Evolutionary conservation across 352 stramenopile species (phyloP).

Genomic region (Globisporangium lucens): DNA sequence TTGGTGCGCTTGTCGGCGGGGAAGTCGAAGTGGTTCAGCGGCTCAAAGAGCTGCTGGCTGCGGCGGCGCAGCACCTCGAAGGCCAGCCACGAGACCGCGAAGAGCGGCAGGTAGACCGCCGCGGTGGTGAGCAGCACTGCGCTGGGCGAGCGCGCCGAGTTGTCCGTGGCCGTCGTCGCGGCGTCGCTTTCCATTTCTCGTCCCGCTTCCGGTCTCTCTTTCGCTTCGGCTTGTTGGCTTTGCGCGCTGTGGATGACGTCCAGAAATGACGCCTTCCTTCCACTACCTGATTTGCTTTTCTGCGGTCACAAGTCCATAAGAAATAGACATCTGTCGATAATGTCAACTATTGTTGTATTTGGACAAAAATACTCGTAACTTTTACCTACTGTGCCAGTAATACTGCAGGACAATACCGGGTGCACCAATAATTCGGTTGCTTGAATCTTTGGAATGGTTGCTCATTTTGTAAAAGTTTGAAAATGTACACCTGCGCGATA

Average conservation of each 20-base stretch:
- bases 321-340: too few relatives aligned
- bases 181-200: conserved; percentile 4
- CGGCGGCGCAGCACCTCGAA: conserved; percentile 60
- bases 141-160: conserved; percentile 25
- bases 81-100: conserved; percentile 45
- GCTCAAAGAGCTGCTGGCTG: conserved; percentile 41
- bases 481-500: too few relatives aligned
- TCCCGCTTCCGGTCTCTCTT: not conserved
- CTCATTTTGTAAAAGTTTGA: too few relatives aligned
- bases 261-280: not conserved
- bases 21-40: conserved; percentile 44
- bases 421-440: too few relatives aligned
- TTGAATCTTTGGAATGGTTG: too few relatives aligned
- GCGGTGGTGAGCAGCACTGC: conserved; percentile 60
- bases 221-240: too few relatives aligned
- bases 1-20: conserved; percentile 24
- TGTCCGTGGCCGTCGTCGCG: conserved; percentile 13
- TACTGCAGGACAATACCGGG: too few relatives aligned
- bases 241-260: not conserved
- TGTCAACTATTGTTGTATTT: too few relatives aligned
- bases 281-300: conserved; percentile 1
- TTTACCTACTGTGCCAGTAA: too few relatives aligned
- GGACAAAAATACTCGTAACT: too few relatives aligned
- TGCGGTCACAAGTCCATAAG: not conserved
- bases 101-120: conserved; percentile 62